Evolutionary conservation across 2,329 filamentous ascomycete genomes (phyloP).

Genomic region (Emergomyces orientalis): DNA sequence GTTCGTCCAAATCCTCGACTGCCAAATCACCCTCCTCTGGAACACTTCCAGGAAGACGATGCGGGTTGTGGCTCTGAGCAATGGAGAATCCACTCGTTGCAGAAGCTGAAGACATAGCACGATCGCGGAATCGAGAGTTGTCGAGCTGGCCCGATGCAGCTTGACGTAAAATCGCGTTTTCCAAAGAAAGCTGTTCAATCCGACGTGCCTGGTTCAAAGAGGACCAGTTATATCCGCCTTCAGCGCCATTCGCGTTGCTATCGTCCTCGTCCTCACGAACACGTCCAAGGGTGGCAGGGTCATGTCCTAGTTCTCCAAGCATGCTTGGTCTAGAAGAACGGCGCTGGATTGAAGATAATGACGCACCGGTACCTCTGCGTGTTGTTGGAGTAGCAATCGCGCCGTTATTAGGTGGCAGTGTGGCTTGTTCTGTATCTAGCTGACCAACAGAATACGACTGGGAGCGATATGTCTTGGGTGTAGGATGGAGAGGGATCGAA

Average conservation of each 20-base stretch:
- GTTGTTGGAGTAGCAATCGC: constrained; percentile 21
- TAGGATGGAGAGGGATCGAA: constrained; percentile 77
- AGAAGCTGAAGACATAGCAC: constrained; percentile 34
- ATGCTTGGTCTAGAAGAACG: constrained; percentile 57
- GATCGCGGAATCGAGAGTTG: constrained; percentile 29
- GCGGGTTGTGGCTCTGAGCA: constrained; percentile 25
- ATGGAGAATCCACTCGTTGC: constrained; percentile 27
- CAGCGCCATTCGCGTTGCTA: constrained; percentile 31
- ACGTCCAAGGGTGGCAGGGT: constrained; percentile 38
- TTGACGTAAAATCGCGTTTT: constrained; percentile 41
- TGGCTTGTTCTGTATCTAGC: constrained; percentile 56
- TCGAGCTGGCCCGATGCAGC: constrained; percentile 34
- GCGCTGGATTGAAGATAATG: constrained; percentile 64
- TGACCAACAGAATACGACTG: constrained; percentile 96
- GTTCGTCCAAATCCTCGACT: constrained; percentile 38
- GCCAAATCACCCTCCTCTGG: constrained; percentile 38
- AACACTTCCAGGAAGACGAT: constrained; percentile 34
- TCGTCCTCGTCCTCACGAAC: constrained; percentile 43
- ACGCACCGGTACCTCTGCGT: constrained; percentile 34
- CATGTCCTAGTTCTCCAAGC: constrained; percentile 39
- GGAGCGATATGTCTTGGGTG: constrained; percentile 85
- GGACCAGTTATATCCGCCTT: constrained; percentile 30
- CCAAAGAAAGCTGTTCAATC: constrained; percentile 39
- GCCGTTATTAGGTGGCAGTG: constrained; percentile 27
- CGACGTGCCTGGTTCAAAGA: constrained; percentile 33